phyloP scores from a whole-genome alignment of 1,284 basidiomycete genomes.

The Malassezia restricta region DNA sequence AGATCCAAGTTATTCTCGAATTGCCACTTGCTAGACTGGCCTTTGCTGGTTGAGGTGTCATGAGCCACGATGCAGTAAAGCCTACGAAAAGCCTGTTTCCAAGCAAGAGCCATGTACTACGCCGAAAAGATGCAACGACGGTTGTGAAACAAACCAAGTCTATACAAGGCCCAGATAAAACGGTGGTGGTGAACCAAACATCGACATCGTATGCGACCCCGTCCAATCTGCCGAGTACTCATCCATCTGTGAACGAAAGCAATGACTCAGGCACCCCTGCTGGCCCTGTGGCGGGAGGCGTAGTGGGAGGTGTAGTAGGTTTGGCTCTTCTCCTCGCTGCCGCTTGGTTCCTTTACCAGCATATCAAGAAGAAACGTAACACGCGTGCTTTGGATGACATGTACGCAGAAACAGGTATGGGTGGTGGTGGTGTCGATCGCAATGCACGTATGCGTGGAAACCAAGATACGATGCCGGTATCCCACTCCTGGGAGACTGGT shows the following conservation, averaged over 20 bases:
- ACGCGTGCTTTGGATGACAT: conserved; percentile 10
- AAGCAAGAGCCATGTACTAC: not conserved
- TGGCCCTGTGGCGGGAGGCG: conserved; percentile 13
- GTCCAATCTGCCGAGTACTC: not conserved
- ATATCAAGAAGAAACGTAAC: not conserved
- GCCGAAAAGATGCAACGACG: not conserved
- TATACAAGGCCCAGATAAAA: not conserved
- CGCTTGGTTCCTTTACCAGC: not conserved
- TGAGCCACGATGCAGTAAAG: too few species aligned
- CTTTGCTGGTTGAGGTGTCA: too few species aligned
- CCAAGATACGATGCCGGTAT: not conserved
- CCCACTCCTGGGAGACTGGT: not conserved
- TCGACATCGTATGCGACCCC: not conserved
- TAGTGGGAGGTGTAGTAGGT: conserved; percentile 15
- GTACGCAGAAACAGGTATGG: conserved; percentile 12
- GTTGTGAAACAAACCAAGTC: not conserved
- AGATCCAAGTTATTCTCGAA: too few species aligned
- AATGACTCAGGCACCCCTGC: not conserved
- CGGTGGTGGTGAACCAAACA: not conserved
- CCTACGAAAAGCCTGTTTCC: too few species aligned
- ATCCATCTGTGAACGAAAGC: not conserved
- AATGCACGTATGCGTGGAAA: not conserved
- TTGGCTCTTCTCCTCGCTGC: conserved; percentile 1
- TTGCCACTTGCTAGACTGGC: too few species aligned
- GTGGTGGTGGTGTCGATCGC: conserved; percentile 14